Conservation (phyloP, 2,329 filamentous ascomycete genomes). For the Tolypocladium tropicale region DNA sequence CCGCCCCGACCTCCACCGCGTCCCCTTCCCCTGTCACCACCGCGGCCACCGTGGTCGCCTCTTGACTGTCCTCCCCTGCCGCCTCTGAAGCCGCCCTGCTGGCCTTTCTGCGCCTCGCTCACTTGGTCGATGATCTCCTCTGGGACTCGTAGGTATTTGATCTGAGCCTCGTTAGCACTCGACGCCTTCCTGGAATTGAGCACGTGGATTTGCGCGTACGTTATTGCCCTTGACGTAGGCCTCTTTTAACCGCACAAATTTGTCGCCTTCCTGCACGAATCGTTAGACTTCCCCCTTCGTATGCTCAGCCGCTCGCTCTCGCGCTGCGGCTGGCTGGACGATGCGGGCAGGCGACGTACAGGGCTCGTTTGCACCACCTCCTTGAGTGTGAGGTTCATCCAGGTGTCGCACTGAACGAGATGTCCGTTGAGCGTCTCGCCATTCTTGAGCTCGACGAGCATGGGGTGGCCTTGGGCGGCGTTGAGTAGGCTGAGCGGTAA, state of each 20-base stretch:
- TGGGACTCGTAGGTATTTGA: constrained; percentile 94
- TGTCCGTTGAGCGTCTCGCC: constrained; percentile 96
- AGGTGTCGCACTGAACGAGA: constrained; percentile 93
- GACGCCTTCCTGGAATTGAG: neutral
- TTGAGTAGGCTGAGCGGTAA: constrained; percentile 75
- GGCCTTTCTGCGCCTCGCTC: constrained; percentile 79
- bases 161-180: constrained; percentile 42
- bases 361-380: constrained; percentile 95
- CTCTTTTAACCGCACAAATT: constrained; percentile 84
- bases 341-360: constrained; percentile 28
- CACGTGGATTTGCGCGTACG: constrained; percentile 42
- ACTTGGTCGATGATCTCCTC: constrained; percentile 94
- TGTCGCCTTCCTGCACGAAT: constrained; percentile 65
- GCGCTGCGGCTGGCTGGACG: neutral
- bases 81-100: constrained; percentile 52
- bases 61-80: constrained; percentile 50
- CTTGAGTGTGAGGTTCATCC: constrained; percentile 98
- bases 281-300: neutral
- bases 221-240: constrained; percentile 98
- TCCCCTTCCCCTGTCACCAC: constrained; percentile 32
- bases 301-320: neutral
- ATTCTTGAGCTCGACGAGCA: constrained; percentile 95
- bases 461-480: constrained; percentile 93
- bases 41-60: constrained; percentile 43
- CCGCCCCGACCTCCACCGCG: constrained; percentile 27